Conservation (phyloP, 2,329 filamentous ascomycete genomes). For the Calonectria crousiana region DNA sequence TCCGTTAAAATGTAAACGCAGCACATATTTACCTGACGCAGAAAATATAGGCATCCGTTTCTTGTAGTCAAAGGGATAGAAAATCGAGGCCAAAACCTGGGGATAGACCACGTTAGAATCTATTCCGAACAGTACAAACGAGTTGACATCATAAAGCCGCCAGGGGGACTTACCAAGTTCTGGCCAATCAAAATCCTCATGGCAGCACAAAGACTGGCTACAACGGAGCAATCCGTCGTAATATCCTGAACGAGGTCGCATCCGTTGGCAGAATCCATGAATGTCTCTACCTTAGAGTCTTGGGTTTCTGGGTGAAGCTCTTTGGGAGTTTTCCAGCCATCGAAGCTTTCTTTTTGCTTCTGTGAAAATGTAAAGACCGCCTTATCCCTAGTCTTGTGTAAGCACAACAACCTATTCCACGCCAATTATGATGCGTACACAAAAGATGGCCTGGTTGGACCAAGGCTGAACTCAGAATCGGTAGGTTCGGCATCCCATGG, state of each 20-base stretch:
- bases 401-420: neutral
- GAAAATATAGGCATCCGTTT: slow-evolving; percentile 73
- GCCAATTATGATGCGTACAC: slow-evolving; percentile 62
- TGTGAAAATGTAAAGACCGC: slow-evolving; percentile 79
- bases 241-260: slow-evolving; percentile 95
- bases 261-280: slow-evolving; percentile 69
- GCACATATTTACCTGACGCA: slow-evolving; percentile 87
- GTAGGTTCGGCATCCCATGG: slow-evolving; percentile 80
- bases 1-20: slow-evolving; percentile 96
- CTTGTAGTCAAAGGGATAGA: slow-evolving; percentile 79
- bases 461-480: slow-evolving; percentile 70
- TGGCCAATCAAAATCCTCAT: slow-evolving; percentile 77
- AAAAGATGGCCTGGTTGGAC: slow-evolving; percentile 66
- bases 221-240: slow-evolving; percentile 96
- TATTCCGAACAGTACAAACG: neutral
- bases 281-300: slow-evolving; percentile 51
- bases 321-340: slow-evolving; percentile 82
- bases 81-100: slow-evolving; percentile 76
- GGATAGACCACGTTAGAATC: slow-evolving; percentile 10
- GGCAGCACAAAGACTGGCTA: slow-evolving; percentile 91
- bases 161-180: slow-evolving; percentile 66
- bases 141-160: neutral
- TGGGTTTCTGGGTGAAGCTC: slow-evolving; percentile 65
- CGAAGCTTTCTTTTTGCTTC: slow-evolving; percentile 81
- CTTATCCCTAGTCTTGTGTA: slow-evolving; percentile 67